A percentile compares a stretch with the other conserved stretches of the same genome.
phyloP scores from a whole-genome alignment of 495 filamentous ascomycete genomes.

The Chaetomium tenue region DNA sequence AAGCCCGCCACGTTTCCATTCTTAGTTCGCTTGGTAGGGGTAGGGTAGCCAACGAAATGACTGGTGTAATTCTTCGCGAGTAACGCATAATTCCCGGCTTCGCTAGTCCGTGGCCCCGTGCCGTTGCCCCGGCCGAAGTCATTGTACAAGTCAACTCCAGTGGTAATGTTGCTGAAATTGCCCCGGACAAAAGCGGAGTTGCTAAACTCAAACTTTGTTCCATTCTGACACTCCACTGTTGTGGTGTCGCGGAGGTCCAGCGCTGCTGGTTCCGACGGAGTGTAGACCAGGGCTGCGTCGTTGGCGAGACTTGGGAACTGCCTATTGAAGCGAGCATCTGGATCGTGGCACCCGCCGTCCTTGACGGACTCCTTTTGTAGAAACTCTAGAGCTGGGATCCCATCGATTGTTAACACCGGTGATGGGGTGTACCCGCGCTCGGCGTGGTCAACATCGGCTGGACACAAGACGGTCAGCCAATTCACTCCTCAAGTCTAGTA shows the following conservation, averaged over 20 bases:
- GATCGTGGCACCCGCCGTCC: slow-evolving; percentile 29
- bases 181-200: slow-evolving; percentile 24
- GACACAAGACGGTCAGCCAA: background rate
- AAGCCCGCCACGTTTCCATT: slow-evolving; percentile 2
- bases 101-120: background rate
- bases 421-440: slow-evolving; percentile 24
- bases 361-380: slow-evolving; percentile 10
- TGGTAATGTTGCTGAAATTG: slow-evolving; percentile 23
- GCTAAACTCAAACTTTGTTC: slow-evolving; percentile 3
- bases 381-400: slow-evolving; percentile 20
- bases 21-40: background rate
- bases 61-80: slow-evolving; percentile 10
- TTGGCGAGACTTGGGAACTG: slow-evolving; percentile 20
- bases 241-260: slow-evolving; percentile 19
- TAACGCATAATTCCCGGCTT: background rate
- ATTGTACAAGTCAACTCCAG: slow-evolving; percentile 21
- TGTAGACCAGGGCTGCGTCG: background rate
- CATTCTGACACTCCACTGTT: slow-evolving; percentile 25
- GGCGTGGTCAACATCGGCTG: slow-evolving; percentile 24
- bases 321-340: slow-evolving; percentile 36
- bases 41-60: slow-evolving; percentile 18
- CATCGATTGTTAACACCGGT: slow-evolving; percentile 26
- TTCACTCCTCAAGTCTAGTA: too few species aligned
- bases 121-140: slow-evolving; percentile 12
- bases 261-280: background rate